phyloP scores from a whole-genome alignment of 2,329 filamentous ascomycete genomes.

The Apiospora pterosperma region DNA sequence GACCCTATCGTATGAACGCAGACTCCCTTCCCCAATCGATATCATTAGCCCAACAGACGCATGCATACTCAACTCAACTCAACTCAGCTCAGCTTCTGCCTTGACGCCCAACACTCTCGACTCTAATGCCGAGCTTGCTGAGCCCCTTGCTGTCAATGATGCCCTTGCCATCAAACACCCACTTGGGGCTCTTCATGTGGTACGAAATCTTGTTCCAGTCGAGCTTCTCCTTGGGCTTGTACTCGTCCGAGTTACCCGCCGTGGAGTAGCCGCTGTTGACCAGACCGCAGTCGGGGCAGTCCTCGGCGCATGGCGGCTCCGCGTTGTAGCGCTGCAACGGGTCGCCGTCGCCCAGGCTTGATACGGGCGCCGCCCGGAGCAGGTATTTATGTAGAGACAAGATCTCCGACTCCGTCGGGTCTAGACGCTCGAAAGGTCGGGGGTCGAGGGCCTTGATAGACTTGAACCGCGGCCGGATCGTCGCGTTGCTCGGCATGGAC shows the following conservation, averaged over 20 bases:
- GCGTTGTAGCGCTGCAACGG: constrained; percentile 42
- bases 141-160: constrained; percentile 47
- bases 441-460: constrained; percentile 34
- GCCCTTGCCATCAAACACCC: constrained; percentile 56
- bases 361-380: constrained; percentile 25
- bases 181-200: constrained; percentile 49
- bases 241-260: constrained; percentile 41
- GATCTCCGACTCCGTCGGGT: constrained; percentile 42
- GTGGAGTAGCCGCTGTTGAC: constrained; percentile 37
- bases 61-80: no score
- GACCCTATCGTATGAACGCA: background rate
- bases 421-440: constrained; percentile 37
- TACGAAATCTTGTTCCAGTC: constrained; percentile 50
- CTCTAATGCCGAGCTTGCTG: constrained; percentile 46
- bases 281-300: constrained; percentile 49
- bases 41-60: background rate
- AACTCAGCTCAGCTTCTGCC: constrained; percentile 4
- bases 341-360: constrained; percentile 27
- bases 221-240: constrained; percentile 43
- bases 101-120: constrained; percentile 51
- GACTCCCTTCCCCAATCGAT: background rate
- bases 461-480: constrained; percentile 14
- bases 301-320: constrained; percentile 41
- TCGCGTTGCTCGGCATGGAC: constrained; percentile 11
- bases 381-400: constrained; percentile 46